These are phyloP conservation scores for Phallus indusiatus DNA, from an alignment of 768 basidiomycete genomes.

Conservation along the genomic window DNA sequence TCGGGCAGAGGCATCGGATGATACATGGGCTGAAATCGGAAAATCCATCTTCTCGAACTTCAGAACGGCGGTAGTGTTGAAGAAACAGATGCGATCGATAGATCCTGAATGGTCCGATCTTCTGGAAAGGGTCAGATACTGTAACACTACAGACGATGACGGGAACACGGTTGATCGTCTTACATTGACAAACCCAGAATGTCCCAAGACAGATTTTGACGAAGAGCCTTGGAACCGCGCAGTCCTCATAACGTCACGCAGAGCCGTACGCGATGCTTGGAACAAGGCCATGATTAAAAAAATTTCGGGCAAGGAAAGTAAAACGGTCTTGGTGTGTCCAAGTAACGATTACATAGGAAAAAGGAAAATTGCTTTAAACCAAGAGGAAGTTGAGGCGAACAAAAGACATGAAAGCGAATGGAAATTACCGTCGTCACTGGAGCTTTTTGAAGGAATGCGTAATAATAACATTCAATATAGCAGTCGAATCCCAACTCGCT, in stretches of 20 bases:
- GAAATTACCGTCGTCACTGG: no score
- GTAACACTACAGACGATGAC: constrained; percentile 19
- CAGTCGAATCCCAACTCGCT: no score
- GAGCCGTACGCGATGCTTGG: constrained; percentile 27
- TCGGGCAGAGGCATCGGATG: constrained; percentile 16
- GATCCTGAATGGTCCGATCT: constrained; percentile 25
- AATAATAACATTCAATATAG: no score
- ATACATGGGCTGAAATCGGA: constrained; percentile 8
- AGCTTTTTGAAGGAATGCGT: no score
- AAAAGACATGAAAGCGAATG: no score
- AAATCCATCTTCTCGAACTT: constrained; percentile 21
- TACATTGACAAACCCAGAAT: constrained; percentile 13
- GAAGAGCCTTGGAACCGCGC: constrained; percentile 25
- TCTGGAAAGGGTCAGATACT: constrained; percentile 20
- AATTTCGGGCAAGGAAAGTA: constrained; percentile 18
- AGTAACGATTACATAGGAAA: constrained; percentile 22
- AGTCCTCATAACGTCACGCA: constrained; percentile 28
- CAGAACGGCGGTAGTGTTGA: constrained; percentile 25
- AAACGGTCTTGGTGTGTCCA: constrained; percentile 18
- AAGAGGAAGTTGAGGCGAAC: no score
- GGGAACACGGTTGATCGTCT: constrained; percentile 20
- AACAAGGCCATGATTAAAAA: constrained; percentile 21
- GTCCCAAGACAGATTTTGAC: constrained; percentile 16
- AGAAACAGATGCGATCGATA: constrained; percentile 25
- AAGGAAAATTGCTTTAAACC: constrained; percentile 7